Evolutionary conservation across 306 rosid species (phyloP), one percentile per base, ranked within the genome.

Genomic region (Fagus crenata): DNA sequence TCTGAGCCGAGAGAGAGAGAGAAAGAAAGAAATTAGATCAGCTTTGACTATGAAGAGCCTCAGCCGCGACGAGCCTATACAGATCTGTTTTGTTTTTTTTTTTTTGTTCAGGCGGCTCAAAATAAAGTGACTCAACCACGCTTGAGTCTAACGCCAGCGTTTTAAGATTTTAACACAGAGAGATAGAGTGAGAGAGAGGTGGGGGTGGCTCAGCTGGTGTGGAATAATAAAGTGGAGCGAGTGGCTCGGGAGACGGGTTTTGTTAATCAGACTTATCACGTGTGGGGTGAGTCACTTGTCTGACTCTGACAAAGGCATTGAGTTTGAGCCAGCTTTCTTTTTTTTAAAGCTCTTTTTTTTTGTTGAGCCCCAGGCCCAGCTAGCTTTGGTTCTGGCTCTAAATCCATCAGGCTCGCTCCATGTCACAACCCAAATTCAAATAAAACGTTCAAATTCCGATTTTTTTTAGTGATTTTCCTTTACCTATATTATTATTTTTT

Each of bases 1-100:
- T 84, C 80, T 40, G 37, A 84, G 90, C 85, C 85, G 86, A 76
- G 53, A 74, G 78, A 81, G 67, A 64, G 69, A 68, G 74, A 18
- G 82, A 56, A 71, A 60, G 51, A 77, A 71, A 42, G 76, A 84
- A 65, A 75, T 49, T 77, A 78, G 85, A 80, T 73, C 49, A 69
- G 77, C 79, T 78, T 81, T 76, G 84, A 79, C 71, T 39, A 1
- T 39, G 71, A 32, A 67, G 71, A 67, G 71, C 49, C 70, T 65
- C 71, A 67, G 71, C 71, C 71, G 71, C 74, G 86, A 65, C 78
- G 22, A 9, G 12, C 64, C 7, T n/a, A 49, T 3, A 14, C 4
- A 39, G 71, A 67, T 67, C 71, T 35, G 69, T 63, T 35, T 58
- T 2, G 18, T 3, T 58, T 5, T 33, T 58, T 22, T 58, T 58